Base-by-base conservation (phyloP, 2,329 filamentous ascomycete genomes). In the Colletotrichum agaves region DNA sequence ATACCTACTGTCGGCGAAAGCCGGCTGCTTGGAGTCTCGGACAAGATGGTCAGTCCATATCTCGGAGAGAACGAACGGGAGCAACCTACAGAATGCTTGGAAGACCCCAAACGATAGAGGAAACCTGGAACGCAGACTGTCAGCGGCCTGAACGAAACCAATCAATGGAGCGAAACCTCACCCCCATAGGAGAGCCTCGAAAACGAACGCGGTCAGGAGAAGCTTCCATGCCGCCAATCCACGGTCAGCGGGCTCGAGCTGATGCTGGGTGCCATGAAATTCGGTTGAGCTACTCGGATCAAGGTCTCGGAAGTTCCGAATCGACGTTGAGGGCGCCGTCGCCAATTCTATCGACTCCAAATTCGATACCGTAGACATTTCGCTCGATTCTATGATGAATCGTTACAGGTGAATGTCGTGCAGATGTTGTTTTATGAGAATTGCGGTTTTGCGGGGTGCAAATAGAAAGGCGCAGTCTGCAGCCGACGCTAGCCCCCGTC, bases 91-190 rank as follows among this genome's bases (percentile, higher is more conserved):
- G 57, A 75, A 75, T 17, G 74, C 69, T 35, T 76, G 75, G 35
- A 76, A 77, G 11, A 77, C 73, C n/a, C 75, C 75, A 49, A 75
- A 78, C 0, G 73, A 73, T 8, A 76, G 63, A 73, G 75, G 23
- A 77, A 77, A 10, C 74, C 75, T 76, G n/a, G 2, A 1, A 53
- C 27, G 43, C 13, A 17, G 7, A 17, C 19, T 10, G 43, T 21
- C 4, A 13, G 35, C 33, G 27, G 23, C 15, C 13, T 37, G 12
- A 31, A 53, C 33, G 37, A 39, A 12, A 8, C 15, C 44, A 5
- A 31, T 41, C 23, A 23, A 4, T n/a, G 19, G 31, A 43, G 15
- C 13, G 12, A 2, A 12, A 4, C 15, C 35, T 53, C 61, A 73
- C 73, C 73, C 27, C 74, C 74, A 75, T 19, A 75, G 62, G 0